Conservation (phyloP, 148 eudicot genomes). For the Camellia lanceoleosa region DNA sequence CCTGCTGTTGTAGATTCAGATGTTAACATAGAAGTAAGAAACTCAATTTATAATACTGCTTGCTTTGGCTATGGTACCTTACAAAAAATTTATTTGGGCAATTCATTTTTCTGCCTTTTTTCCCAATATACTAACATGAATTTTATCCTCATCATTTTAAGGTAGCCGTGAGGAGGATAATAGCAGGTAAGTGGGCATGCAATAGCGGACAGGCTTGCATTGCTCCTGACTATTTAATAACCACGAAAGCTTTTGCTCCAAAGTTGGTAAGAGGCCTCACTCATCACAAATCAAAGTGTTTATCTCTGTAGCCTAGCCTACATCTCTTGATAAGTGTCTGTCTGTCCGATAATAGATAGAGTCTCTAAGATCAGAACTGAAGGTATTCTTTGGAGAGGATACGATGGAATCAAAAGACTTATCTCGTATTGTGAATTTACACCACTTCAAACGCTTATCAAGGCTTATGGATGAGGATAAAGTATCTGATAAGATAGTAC, state of each 20-base stretch:
- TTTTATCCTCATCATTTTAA: slow-evolving; percentile 4
- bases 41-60: neutral
- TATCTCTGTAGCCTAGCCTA: neutral
- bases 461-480: slow-evolving; percentile 48
- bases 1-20: slow-evolving; percentile 64
- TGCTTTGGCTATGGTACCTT: neutral
- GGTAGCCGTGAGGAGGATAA: slow-evolving; percentile 63
- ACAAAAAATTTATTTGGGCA: neutral
- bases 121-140: neutral
- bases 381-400: slow-evolving; percentile 44
- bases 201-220: slow-evolving; percentile 63
- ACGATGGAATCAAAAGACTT: slow-evolving; percentile 51
- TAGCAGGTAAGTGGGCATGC: slow-evolving; percentile 69
- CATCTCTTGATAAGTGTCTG: slow-evolving; percentile 8
- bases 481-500: slow-evolving; percentile 41
- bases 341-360: slow-evolving; percentile 36
- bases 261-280: slow-evolving; percentile 40
- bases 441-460: slow-evolving; percentile 49
- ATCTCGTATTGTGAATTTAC: slow-evolving; percentile 45
- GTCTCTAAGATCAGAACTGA: slow-evolving; percentile 39
- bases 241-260: slow-evolving; percentile 59
- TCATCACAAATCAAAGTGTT: neutral
- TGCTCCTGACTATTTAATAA: slow-evolving; percentile 57
- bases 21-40: slow-evolving; percentile 43
- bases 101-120: neutral